Percentiles rank a stretch among this genome's conserved stretches.
Evolutionary conservation across 306 rosid genomes (phyloP).

Genomic region (Dicorynia guianensis): DNA sequence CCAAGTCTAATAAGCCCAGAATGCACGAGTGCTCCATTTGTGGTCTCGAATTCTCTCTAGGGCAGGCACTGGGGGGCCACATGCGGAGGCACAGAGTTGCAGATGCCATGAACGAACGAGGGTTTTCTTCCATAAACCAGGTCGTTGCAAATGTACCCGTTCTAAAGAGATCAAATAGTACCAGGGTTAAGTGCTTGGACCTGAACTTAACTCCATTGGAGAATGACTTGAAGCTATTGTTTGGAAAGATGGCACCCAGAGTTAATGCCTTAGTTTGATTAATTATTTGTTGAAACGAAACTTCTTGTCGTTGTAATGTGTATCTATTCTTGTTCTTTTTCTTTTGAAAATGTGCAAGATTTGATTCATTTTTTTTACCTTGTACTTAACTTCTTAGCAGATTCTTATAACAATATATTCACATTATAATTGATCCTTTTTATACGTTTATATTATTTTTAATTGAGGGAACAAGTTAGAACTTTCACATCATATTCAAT

Average conservation of each 20-base stretch:
- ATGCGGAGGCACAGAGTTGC: slow-evolving; percentile 75
- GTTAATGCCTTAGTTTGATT: slow-evolving; percentile 53
- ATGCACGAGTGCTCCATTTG: slow-evolving; percentile 74
- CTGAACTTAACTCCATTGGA: slow-evolving; percentile 77
- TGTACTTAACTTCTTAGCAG: too few species aligned
- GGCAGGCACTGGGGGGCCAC: slow-evolving; percentile 93
- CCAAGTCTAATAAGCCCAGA: slow-evolving; percentile 43
- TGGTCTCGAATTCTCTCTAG: slow-evolving; percentile 69
- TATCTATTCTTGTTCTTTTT: background rate
- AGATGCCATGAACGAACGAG: slow-evolving; percentile 25
- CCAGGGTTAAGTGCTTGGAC: slow-evolving; percentile 59
- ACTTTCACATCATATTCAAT: too few species aligned
- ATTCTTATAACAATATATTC: too few species aligned
- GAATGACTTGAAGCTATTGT: slow-evolving; percentile 62
- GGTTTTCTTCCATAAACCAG: slow-evolving; percentile 30
- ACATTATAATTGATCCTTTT: background rate
- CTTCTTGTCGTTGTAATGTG: background rate
- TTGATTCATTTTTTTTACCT: too few species aligned
- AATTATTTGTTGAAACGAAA: background rate
- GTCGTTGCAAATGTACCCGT: slow-evolving; percentile 51
- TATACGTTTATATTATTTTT: background rate
- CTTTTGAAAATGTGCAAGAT: background rate
- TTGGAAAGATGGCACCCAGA: slow-evolving; percentile 60
- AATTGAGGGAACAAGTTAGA: too few species aligned
- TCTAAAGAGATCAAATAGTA: slow-evolving; percentile 62